Conservation (phyloP, 2,329 filamentous ascomycete species). For the Colletotrichum musicola region DNA sequence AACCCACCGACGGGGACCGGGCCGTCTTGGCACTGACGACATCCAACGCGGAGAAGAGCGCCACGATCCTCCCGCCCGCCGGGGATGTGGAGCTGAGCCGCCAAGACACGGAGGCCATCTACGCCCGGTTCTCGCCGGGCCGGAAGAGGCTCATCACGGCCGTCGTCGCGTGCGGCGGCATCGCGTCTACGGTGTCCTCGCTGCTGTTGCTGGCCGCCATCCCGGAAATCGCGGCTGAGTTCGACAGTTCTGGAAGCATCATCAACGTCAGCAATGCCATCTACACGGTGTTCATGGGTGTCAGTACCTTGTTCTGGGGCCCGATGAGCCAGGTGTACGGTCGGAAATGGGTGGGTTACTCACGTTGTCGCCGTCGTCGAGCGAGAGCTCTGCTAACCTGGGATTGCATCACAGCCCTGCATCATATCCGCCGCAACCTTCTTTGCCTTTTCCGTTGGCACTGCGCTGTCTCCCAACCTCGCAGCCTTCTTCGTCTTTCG, state of each 20-base stretch:
- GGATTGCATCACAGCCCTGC: conserved; percentile 25
- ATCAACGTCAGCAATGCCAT: conserved; percentile 78
- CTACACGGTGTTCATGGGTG: conserved; percentile 80
- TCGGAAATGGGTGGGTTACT: conserved; percentile 57
- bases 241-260: conserved; percentile 73
- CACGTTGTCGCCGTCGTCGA: conserved; percentile 46
- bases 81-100: conserved; percentile 23
- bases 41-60: conserved; percentile 33
- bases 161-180: conserved; percentile 29
- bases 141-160: conserved; percentile 29
- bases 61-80: conserved; percentile 9
- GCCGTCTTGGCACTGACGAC: conserved; percentile 18
- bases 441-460: conserved; percentile 73
- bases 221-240: conserved; percentile 78
- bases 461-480: conserved; percentile 75
- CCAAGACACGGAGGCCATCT: conserved; percentile 33
- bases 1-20: neutral
- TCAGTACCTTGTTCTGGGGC: conserved; percentile 75
- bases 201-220: conserved; percentile 75
- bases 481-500: conserved; percentile 76
- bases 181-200: conserved; percentile 29
- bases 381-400: neutral
- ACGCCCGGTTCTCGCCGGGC: conserved; percentile 15
- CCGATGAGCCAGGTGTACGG: conserved; percentile 72
- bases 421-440: conserved; percentile 59